Evolutionary conservation across 805 yeast genomes (phyloP), one percentile per base, ranked within the genome.

Genomic region (Starmera quercuum): DNA sequence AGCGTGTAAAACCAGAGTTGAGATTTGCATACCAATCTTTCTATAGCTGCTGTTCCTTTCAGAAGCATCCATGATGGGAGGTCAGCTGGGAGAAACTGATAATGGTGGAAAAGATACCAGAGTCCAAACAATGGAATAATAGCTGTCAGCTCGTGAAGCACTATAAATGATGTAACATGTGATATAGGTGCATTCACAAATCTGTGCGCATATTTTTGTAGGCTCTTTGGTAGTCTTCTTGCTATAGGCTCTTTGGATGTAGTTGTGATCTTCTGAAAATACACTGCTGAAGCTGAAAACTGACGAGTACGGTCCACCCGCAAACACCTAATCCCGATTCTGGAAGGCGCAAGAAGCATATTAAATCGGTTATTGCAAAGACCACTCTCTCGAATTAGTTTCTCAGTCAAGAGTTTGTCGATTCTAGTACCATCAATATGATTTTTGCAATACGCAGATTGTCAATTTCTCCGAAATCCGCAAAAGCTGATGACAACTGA

Each of bases 141-240:
- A 3, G 95, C 95, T 0, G 88, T 68, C 27, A 83, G 41, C 49
- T 83, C 95, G 49, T 83, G 95, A 11, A 83, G 61, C 4, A 83
- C 51, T 6, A 83, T 43, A 45, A 83, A 83, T 3, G 87, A 64
- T 1, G 81, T 65, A 10, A 79, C 62, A 50, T 77, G 77, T 2
- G 80, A 62, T 4, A 74, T 54, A 1, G 86, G 86, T 0, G 83
- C 77, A 31, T 64, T 50, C 14, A 66, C 56, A 38, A 79, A 64
- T 32, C 66, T 61, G 6, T 52, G 51, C 1, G 78, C 73, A 42
- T 73, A 73, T 11, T 71, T 71, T 17, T 64, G 61, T 33, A 78
- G 51, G 27, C 67, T 59, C 30, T 56, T 61, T 5, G 85, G 84
- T 4, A 78, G 54, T 34, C 63, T 56, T 39, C 9, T 64, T 56